Percentiles rank a stretch among this genome's conserved stretches.
Conservation (phyloP, 306 rosid species). For the Mucuna pruriens region DNA sequence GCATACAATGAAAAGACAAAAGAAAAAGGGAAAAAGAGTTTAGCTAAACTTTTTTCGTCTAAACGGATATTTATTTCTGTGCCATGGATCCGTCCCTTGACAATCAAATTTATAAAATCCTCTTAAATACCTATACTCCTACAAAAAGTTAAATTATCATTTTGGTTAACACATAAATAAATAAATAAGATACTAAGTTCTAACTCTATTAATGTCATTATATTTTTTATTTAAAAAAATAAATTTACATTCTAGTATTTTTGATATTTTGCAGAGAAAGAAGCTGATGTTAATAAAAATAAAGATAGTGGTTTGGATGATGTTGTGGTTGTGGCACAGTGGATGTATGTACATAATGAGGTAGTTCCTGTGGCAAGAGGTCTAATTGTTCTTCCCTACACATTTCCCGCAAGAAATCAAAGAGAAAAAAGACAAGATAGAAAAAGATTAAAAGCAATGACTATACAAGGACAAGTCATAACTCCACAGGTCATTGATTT, state of each 20-base stretch:
- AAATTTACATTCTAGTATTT: too few species aligned
- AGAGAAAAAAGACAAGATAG: neutral
- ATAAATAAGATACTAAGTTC: too few species aligned
- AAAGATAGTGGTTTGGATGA: neutral
- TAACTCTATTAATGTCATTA: too few species aligned
- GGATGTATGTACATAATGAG: neutral
- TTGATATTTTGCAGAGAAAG: neutral
- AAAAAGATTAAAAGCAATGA: neutral
- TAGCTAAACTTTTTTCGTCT: neutral
- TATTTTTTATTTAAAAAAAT: too few species aligned
- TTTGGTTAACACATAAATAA: neutral
- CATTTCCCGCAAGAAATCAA: neutral
- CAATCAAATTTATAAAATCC: neutral
- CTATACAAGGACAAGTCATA: neutral
- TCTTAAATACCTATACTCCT: neutral
- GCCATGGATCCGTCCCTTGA: neutral
- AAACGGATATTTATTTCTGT: neutral
- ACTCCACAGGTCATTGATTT: neutral
- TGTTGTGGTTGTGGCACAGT: neutral
- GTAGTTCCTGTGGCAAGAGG: neutral
- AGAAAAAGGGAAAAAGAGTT: neutral
- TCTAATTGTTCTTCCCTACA: neutral
- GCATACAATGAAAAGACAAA: slow-evolving; percentile 15
- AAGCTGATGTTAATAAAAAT: neutral
- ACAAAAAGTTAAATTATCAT: neutral